These are phyloP conservation scores for Penicillium sp. DNA, from an alignment of 2,329 filamentous ascomycete genomes.

Conservation along the genomic window DNA sequence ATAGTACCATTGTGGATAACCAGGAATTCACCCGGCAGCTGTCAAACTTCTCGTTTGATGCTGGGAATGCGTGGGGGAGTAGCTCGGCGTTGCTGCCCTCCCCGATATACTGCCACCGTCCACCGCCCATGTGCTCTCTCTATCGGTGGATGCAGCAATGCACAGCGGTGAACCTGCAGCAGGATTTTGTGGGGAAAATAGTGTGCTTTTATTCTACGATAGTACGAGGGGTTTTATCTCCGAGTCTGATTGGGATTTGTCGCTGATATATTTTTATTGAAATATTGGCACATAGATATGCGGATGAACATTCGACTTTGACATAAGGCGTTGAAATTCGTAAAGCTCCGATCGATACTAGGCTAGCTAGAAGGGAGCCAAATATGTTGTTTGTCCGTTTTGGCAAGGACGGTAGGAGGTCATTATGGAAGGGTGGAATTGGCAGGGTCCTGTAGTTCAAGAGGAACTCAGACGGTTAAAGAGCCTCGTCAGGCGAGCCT, in stretches of 20 bases:
- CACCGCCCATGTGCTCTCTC: slow-evolving; percentile 30
- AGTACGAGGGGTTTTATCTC: neutral
- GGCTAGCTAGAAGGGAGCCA: neutral
- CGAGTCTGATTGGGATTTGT: neutral
- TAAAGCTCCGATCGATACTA: slow-evolving; percentile 11
- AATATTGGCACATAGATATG: neutral
- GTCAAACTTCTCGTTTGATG: slow-evolving; percentile 17
- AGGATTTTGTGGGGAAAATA: neutral
- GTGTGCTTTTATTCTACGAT: neutral
- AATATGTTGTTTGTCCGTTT: neutral
- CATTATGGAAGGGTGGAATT: slow-evolving; percentile 4
- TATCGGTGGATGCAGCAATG: neutral
- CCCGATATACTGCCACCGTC: slow-evolving; percentile 33
- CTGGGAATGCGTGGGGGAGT: slow-evolving; percentile 14
- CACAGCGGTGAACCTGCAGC: neutral
- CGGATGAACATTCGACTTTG: slow-evolving; percentile 18
- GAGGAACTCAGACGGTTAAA: slow-evolving; percentile 27
- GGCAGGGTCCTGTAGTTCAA: too few relatives aligned
- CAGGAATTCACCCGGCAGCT: slow-evolving; percentile 24
- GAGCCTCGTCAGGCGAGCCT: slow-evolving; percentile 27
- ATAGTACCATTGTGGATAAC: slow-evolving; percentile 63
- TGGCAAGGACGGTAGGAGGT: neutral
- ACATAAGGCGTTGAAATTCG: slow-evolving; percentile 28
- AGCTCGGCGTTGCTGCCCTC: slow-evolving; percentile 9
- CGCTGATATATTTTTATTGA: neutral